Base-by-base conservation (phyloP, 2,329 filamentous ascomycete genomes). In the Cordyceps sp. region DNA sequence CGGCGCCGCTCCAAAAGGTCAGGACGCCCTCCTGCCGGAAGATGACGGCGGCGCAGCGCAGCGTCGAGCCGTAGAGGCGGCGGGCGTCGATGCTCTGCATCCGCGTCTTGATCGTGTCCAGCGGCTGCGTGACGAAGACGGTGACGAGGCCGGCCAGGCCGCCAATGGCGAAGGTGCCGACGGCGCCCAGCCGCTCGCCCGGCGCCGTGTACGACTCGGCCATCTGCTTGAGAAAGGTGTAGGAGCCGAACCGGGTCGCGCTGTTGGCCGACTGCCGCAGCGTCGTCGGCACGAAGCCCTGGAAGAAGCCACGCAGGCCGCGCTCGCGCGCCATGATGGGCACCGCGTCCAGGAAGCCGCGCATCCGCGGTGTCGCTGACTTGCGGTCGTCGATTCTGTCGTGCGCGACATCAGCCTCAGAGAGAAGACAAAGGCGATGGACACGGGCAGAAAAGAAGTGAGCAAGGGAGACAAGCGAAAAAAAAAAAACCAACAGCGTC, bases 41-140 rank as follows among this genome's bases (percentile, higher is more conserved):
- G 42, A 98, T 93, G 47, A 77, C 66, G 10, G 69, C 65, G 0
- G 80, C 86, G 53, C 90, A 98, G 30, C 75, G 69, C 42, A 93
- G 69, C 45, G 78, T 90, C 57, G 93, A 94, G 50, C 80, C 85
- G 50, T 98, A 98, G 37, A 78, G 59, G 27, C 59, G 62, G 39
- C 69, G 71, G 22, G 88, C 83, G 54, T 94, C 84, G 38, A 94
- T 78, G 42, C 84, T 93, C 68, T 98, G 90, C 90, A 98, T 98
- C 39, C 84, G 59, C 42, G 90, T 98, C 70, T 98, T 98, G 52
- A 98, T 70, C 0, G 88, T 96, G 54, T 98, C 90, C 27, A 98
- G 61, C 15, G 72, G 73, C 50, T 78, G 72, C 33, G 73, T 78
- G 20, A 72, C 73, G 37, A 73, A 86, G 34, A 98, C 90, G 2